A percentile compares a stretch with the other conserved stretches of the same genome.
These are phyloP conservation scores for Phytophthora ohioensis DNA, from an alignment of 352 stramenopile species.

Conservation along the genomic window DNA sequence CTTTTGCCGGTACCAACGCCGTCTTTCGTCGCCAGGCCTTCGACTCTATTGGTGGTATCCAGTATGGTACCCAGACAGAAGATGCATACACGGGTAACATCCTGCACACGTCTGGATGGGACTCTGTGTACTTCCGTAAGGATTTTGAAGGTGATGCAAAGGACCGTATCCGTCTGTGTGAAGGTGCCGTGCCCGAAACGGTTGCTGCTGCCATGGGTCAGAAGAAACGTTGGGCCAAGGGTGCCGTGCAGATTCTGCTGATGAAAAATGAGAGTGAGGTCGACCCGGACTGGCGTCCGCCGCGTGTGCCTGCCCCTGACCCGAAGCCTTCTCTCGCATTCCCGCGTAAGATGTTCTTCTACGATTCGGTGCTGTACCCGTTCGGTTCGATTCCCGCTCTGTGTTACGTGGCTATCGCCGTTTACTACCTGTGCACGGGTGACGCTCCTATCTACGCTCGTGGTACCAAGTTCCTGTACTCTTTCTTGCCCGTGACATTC, in stretches of 20 bases:
- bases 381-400: constrained; percentile 88
- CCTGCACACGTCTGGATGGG: constrained; percentile 84
- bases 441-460: constrained; percentile 88
- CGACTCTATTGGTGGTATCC: constrained; percentile 90
- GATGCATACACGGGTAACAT: constrained; percentile 92
- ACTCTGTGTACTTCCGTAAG: constrained; percentile 92
- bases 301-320: constrained; percentile 83
- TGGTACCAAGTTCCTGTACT: constrained; percentile 85
- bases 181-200: constrained; percentile 86
- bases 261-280: constrained; percentile 92
- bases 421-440: constrained; percentile 90
- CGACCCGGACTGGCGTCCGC: constrained; percentile 88
- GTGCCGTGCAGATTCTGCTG: constrained; percentile 88
- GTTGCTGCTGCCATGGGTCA: constrained; percentile 88
- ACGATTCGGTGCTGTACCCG: constrained; percentile 90
- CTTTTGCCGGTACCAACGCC: constrained; percentile 91
- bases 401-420: constrained; percentile 85
- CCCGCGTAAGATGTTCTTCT: constrained; percentile 92
- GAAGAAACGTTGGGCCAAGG: constrained; percentile 91
- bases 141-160: constrained; percentile 89
- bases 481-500: constrained; percentile 88
- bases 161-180: constrained; percentile 87
- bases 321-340: constrained; percentile 84
- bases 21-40: constrained; percentile 91
- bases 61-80: constrained; percentile 92